These are phyloP conservation scores for Cystofilobasidium capitatum DNA, from an alignment of 768 basidiomycete genomes.

Conservation along the genomic window DNA sequence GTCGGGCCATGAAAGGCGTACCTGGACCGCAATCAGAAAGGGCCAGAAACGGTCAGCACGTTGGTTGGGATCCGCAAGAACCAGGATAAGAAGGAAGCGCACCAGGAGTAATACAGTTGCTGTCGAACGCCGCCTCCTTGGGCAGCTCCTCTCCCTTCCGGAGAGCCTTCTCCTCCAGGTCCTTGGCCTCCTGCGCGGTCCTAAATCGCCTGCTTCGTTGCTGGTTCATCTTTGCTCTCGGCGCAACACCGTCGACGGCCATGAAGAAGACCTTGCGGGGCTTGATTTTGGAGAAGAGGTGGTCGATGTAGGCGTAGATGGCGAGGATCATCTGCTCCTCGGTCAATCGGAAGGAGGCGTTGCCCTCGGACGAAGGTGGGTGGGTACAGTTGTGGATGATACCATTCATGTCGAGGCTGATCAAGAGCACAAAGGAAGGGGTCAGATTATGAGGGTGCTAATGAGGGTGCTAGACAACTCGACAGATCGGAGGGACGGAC, in stretches of 20 bases:
- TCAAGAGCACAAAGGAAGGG: not conserved
- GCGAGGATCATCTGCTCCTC: constrained; percentile 97
- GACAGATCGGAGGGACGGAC: constrained; percentile 27
- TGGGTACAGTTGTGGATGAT: constrained; percentile 66
- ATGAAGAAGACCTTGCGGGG: constrained; percentile 93
- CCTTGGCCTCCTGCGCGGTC: constrained; percentile 83
- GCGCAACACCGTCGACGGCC: constrained; percentile 96
- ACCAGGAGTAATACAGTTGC: constrained; percentile 98
- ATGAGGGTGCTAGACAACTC: not conserved
- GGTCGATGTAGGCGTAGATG: constrained; percentile 93
- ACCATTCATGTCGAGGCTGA: constrained; percentile 83
- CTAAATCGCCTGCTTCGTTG: constrained; percentile 88
- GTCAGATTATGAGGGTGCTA: not conserved
- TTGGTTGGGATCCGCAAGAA: not conserved
- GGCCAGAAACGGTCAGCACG: not conserved
- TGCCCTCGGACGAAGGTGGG: constrained; percentile 73
- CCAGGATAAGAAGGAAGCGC: constrained; percentile 30
- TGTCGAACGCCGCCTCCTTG: constrained; percentile 79
- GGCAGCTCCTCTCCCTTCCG: constrained; percentile 84
- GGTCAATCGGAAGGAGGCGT: constrained; percentile 86
- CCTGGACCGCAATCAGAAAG: constrained; percentile 53
- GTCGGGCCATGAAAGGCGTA: constrained; percentile 85
- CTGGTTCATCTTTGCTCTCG: constrained; percentile 98
- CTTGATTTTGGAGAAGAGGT: constrained; percentile 92
- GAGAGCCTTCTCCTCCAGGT: constrained; percentile 75